Conservation (phyloP, 208 protist genomes). For the Acanthamoeba sp. region DNA sequence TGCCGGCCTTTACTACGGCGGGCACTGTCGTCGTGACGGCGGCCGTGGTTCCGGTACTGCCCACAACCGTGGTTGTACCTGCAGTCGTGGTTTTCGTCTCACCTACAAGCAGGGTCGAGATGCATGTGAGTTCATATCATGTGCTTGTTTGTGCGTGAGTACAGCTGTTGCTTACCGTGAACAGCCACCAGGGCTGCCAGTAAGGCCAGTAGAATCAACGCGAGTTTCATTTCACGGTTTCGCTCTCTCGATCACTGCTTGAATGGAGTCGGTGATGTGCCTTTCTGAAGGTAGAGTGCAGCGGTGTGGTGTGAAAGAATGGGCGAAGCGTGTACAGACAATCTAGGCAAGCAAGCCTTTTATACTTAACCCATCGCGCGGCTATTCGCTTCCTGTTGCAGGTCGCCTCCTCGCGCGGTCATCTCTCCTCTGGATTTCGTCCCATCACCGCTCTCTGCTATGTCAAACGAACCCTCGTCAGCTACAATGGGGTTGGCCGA, state of each 20-base stretch:
- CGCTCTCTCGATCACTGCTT: background rate
- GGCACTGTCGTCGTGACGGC: no score
- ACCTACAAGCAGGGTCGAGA: no score
- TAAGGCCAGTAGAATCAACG: background rate
- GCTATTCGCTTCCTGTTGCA: background rate
- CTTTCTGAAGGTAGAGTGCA: background rate
- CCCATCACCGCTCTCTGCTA: background rate
- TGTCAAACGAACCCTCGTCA: background rate
- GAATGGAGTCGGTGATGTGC: background rate
- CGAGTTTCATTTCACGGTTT: background rate
- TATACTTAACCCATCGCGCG: no score
- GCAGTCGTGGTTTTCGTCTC: background rate
- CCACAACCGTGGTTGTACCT: no score
- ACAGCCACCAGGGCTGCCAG: background rate
- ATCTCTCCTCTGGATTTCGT: slow-evolving; percentile 9
- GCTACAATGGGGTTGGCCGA: no score
- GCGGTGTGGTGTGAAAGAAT: background rate
- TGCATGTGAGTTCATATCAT: no score
- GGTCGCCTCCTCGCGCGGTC: background rate
- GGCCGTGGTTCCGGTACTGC: no score
- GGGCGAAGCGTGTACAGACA: no score
- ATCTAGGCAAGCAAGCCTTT: no score
- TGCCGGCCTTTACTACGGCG: no score
- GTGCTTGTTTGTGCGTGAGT: no score
- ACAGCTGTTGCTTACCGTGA: background rate